These are phyloP conservation scores for Mentha longifolia DNA, from an alignment of 257 asterid genomes.

Conservation along the genomic window DNA sequence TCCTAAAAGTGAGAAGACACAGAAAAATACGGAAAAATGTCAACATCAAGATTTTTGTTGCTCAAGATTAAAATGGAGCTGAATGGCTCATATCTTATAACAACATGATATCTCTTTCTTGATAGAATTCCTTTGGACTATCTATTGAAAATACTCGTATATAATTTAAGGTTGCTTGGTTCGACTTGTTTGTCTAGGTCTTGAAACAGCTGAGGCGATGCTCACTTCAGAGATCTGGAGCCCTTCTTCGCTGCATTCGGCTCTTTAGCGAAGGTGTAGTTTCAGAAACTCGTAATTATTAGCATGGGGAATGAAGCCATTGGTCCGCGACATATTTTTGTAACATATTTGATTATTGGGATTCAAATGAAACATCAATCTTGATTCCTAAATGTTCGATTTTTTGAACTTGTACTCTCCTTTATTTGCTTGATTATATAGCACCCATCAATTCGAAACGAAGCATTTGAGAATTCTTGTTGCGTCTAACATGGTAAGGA, in stretches of 20 bases:
- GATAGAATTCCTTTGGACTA: not conserved
- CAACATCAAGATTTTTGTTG: slow-evolving; percentile 4
- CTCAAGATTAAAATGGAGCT: not conserved
- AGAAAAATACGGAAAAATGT: not conserved
- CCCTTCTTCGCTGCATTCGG: slow-evolving; percentile 27
- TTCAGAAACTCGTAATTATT: slow-evolving; percentile 36
- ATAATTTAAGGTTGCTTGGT: not conserved
- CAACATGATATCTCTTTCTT: not conserved
- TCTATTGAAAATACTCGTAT: not conserved
- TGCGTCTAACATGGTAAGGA: not conserved
- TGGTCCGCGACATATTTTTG: slow-evolving; percentile 64
- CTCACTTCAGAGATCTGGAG: slow-evolving; percentile 34
- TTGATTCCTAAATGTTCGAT: slow-evolving; percentile 13
- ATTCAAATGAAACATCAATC: slow-evolving; percentile 30
- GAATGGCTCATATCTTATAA: not conserved
- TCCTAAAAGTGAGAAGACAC: not conserved
- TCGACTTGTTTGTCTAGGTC: slow-evolving; percentile 33
- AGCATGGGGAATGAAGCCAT: slow-evolving; percentile 73
- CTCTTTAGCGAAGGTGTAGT: slow-evolving; percentile 44
- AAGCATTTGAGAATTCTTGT: not conserved
- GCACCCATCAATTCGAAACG: not conserved
- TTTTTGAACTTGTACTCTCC: slow-evolving; percentile 13
- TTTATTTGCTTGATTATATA: not conserved
- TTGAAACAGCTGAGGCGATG: slow-evolving; percentile 31
- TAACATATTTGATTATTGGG: slow-evolving; percentile 42